Conservation (phyloP, 805 yeast genomes). For the Henningerozyma blattae region DNA sequence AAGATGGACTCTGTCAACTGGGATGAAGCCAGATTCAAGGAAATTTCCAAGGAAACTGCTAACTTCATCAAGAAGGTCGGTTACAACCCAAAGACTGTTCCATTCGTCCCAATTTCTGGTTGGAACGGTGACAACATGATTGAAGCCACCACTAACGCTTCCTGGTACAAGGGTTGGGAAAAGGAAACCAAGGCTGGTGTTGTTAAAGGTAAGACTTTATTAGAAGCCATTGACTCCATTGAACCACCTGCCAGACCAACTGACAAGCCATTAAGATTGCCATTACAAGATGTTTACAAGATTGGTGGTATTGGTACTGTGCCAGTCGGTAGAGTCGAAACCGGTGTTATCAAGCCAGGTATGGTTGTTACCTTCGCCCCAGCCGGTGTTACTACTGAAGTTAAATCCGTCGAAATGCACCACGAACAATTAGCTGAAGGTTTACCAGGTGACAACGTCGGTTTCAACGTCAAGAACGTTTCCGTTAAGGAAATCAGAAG, state of each 20-base stretch:
- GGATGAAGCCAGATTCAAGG: conserved; percentile 71
- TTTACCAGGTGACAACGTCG: conserved; percentile 85
- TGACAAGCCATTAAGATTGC: conserved; percentile 81
- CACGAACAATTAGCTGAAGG: conserved; percentile 72
- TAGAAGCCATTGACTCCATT: conserved; percentile 75
- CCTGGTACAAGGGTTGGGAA: conserved; percentile 83
- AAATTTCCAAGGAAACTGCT: conserved; percentile 63
- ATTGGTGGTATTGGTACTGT: conserved; percentile 87
- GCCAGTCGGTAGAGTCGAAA: conserved; percentile 91
- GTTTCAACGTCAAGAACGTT: conserved; percentile 85
- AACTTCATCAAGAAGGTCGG: conserved; percentile 80
- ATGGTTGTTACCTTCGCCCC: conserved; percentile 85
- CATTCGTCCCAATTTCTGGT: conserved; percentile 87
- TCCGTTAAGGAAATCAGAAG: conserved; percentile 82
- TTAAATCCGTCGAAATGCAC: conserved; percentile 83
- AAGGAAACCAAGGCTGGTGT: conserved; percentile 66
- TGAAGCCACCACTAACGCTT: conserved; percentile 69
- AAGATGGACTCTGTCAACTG: conserved; percentile 92
- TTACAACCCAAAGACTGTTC: conserved; percentile 69
- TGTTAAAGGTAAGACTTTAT: conserved; percentile 66
- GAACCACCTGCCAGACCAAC: conserved; percentile 75
- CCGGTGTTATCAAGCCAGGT: conserved; percentile 87
- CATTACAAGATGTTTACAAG: conserved; percentile 87
- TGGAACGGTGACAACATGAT: conserved; percentile 93
- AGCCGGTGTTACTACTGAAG: conserved; percentile 82